Conservation (phyloP, 345 rosid genomes). For the Toxicodendron radicans region DNA sequence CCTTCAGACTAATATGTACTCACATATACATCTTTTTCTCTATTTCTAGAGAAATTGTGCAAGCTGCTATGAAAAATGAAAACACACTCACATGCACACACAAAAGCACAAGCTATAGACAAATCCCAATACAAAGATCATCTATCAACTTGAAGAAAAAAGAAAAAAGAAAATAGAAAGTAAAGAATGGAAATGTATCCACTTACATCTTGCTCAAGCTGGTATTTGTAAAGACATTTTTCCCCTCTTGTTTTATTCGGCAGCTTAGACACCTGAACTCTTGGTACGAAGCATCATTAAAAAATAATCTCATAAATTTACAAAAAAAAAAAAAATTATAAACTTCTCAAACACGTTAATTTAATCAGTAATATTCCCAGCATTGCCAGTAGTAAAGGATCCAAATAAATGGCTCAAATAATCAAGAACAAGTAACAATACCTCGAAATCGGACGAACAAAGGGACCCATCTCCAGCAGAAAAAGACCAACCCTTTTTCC, state of each 20-base stretch:
- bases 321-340: not conserved
- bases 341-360: not conserved
- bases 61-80: not conserved
- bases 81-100: not conserved
- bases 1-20: slow-evolving; percentile 1
- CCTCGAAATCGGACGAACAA: slow-evolving; percentile 49
- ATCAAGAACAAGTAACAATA: slow-evolving; percentile 19
- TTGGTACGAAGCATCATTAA: not conserved
- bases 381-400: slow-evolving; percentile 1
- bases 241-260: slow-evolving; percentile 36
- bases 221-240: slow-evolving; percentile 49
- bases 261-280: slow-evolving; percentile 38
- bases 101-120: not conserved
- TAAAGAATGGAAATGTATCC: not conserved
- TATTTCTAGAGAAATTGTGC: not conserved
- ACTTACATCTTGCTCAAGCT: slow-evolving; percentile 93
- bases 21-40: not conserved
- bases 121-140: not conserved
- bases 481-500: slow-evolving; percentile 50
- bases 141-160: not conserved
- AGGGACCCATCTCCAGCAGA: slow-evolving; percentile 56
- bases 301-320: not conserved
- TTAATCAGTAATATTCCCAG: not conserved
- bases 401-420: not conserved
- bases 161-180: not conserved